These are phyloP conservation scores for Acrocalymma vagum DNA, from an alignment of 2,329 filamentous ascomycete genomes.

Conservation along the genomic window DNA sequence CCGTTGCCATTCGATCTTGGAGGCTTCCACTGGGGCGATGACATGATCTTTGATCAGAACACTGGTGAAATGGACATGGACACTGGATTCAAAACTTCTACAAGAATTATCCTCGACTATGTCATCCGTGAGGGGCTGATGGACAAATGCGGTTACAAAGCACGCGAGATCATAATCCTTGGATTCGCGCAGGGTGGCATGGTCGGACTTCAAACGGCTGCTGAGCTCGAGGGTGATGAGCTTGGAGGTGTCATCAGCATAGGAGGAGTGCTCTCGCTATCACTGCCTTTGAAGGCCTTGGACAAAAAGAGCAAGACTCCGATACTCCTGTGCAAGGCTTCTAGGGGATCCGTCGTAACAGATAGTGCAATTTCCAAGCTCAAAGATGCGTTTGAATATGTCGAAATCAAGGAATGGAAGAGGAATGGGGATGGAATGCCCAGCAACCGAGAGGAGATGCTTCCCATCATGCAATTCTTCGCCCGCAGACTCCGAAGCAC, in stretches of 20 bases:
- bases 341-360: conserved; percentile 62
- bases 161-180: conserved; percentile 61
- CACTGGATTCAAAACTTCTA: conserved; percentile 58
- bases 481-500: conserved; percentile 69
- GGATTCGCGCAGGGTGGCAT: conserved; percentile 68
- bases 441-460: conserved; percentile 81
- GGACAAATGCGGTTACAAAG: conserved; percentile 58
- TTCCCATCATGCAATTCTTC: conserved; percentile 88
- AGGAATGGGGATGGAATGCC: conserved; percentile 83
- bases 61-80: conserved; percentile 64
- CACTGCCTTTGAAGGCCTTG: conserved; percentile 34
- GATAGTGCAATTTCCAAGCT: conserved; percentile 70
- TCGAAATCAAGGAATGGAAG: conserved; percentile 51
- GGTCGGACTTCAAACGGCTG: conserved; percentile 57
- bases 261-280: conserved; percentile 65
- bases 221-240: conserved; percentile 48
- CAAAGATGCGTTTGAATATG: conserved; percentile 67
- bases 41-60: conserved; percentile 63
- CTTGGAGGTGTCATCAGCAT: conserved; percentile 69
- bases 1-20: conserved; percentile 74
- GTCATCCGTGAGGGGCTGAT: conserved; percentile 57
- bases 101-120: conserved; percentile 51
- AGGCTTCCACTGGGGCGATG: conserved; percentile 70
- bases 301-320: conserved; percentile 68
- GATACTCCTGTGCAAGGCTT: conserved; percentile 68